Evolutionary conservation across 2,329 filamentous ascomycete species (phyloP), one percentile per base, ranked within the genome.

Genomic region (Fusarium dlaminii): DNA sequence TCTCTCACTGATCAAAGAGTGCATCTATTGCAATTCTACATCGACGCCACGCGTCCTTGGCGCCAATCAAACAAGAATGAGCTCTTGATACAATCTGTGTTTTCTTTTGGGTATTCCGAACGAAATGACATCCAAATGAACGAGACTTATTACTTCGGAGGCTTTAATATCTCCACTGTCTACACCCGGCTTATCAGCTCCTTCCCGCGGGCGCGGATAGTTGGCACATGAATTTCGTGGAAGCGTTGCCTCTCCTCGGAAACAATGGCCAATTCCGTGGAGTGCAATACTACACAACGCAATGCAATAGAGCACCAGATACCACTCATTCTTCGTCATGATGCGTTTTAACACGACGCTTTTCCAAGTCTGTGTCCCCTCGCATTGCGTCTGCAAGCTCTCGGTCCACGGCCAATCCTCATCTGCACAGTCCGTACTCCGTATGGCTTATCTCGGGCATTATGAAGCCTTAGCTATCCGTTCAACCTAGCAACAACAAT

Each of bases 371-470:
- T 64, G 59, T 71, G 40, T 55, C 45, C 46, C 55, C 54, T 72
- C 55, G 58, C 63, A 64, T 72, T 11, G 32, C 62, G 46, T 51
- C 52, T 58, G 68, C 48, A 74, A 63, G 58, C 58, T 46, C 62
- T 61, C 40, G 49, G 67, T 62, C 63, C 55, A 52, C 46, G 46
- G 63, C 36, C 52, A 71, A 67, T 52, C 58, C 57, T 48, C 55
- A 34, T 60, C 51, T 74, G 46, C 56, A 65, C 60, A 70, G 34
- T 66, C 49, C 60, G 63, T 70, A 66, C 61, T 70, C 49, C 39
- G 45, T 62, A 52, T 49, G 55, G 40, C 72, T 73, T 74, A 75
- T 74, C 72, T 75, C 57, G 32, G 43, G 37, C 54, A 37, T 30
- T 32, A 27, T 43, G 36, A 58, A 72, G 54, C 51, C 68, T 65